Evolutionary conservation across 768 basidiomycete species (phyloP).

Genomic region (Phlebiopsis flavidoalba): DNA sequence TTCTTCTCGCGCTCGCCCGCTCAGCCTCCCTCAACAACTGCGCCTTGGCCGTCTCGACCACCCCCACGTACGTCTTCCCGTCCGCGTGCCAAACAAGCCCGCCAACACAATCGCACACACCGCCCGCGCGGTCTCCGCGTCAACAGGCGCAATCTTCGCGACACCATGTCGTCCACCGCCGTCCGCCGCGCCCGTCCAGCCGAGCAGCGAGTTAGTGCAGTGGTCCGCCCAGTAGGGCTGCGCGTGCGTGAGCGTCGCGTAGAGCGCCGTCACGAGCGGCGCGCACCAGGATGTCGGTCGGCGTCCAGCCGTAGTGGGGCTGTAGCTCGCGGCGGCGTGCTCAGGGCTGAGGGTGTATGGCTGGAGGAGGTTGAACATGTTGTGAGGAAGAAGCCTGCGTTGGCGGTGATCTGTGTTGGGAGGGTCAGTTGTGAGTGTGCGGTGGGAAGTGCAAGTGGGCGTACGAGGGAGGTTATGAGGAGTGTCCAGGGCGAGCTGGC

Average conservation of each 20-base stretch:
- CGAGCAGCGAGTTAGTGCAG: constrained; percentile 40
- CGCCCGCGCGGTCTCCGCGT: constrained; percentile 62
- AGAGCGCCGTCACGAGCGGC: constrained; percentile 69
- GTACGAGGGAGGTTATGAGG: constrained; percentile 64
- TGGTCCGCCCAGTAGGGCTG: constrained; percentile 78
- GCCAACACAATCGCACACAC: constrained; percentile 65
- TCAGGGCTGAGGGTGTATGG: constrained; percentile 63
- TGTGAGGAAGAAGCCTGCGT: constrained; percentile 76
- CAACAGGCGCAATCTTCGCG: constrained; percentile 40
- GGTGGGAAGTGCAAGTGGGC: constrained; percentile 20
- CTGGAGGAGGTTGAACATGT: constrained; percentile 69
- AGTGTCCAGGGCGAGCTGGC: constrained; percentile 73
- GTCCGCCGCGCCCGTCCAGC: constrained; percentile 37
- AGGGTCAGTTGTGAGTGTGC: neutral
- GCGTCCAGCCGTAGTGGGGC: constrained; percentile 76
- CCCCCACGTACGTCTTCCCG: constrained; percentile 54
- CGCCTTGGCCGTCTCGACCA: constrained; percentile 12
- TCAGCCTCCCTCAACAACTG: neutral
- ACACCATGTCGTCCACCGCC: constrained; percentile 20
- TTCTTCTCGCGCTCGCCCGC: neutral
- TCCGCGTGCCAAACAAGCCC: constrained; percentile 55
- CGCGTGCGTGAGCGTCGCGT: constrained; percentile 79
- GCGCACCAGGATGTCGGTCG: constrained; percentile 62
- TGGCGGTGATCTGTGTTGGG: constrained; percentile 52
- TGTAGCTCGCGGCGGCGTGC: constrained; percentile 80